Evolutionary conservation across 345 rosid species (phyloP).

Genomic region (Balakata baccata): DNA sequence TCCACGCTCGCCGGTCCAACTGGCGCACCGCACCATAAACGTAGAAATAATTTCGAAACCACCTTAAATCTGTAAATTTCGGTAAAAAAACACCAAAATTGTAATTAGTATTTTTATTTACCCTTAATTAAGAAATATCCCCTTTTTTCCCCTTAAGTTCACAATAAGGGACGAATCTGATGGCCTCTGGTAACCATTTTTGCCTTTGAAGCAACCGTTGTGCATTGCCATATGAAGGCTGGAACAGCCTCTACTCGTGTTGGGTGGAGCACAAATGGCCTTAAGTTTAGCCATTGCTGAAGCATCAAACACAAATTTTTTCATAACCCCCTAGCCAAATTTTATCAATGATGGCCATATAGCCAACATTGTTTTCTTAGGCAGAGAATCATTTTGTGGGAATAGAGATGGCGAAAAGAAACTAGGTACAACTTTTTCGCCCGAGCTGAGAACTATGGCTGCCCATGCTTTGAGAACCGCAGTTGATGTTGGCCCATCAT

Average conservation of each 20-base stretch:
- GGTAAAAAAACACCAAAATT: too few relatives aligned
- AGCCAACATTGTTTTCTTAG: background rate
- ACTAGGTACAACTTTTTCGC: conserved; percentile 17
- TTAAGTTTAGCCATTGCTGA: conserved; percentile 33
- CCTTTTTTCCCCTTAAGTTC: conserved; percentile 31
- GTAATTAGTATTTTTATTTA: too few relatives aligned
- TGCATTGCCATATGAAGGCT: conserved; percentile 44
- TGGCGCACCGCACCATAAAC: too few relatives aligned
- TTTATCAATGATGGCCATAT: conserved; percentile 9
- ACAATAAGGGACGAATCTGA: conserved; percentile 34
- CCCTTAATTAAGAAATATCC: too few relatives aligned
- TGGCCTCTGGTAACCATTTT: conserved; percentile 24
- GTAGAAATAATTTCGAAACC: too few relatives aligned
- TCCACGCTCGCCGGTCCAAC: too few relatives aligned
- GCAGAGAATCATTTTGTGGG: conserved; percentile 11
- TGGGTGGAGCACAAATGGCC: conserved; percentile 31
- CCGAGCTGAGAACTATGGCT: conserved; percentile 17
- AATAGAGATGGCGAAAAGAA: conserved; percentile 36
- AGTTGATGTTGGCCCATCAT: conserved; percentile 35
- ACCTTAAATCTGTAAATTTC: too few relatives aligned
- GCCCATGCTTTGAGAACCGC: conserved; percentile 45
- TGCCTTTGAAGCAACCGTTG: conserved; percentile 30
- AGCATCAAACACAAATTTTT: conserved; percentile 46
- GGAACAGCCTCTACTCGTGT: conserved; percentile 49
- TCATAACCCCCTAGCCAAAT: conserved; percentile 19